Evolutionary conservation across 2,329 filamentous ascomycete species (phyloP), one percentile per base, ranked within the genome.

Genomic region (Colletotrichum scovillei): DNA sequence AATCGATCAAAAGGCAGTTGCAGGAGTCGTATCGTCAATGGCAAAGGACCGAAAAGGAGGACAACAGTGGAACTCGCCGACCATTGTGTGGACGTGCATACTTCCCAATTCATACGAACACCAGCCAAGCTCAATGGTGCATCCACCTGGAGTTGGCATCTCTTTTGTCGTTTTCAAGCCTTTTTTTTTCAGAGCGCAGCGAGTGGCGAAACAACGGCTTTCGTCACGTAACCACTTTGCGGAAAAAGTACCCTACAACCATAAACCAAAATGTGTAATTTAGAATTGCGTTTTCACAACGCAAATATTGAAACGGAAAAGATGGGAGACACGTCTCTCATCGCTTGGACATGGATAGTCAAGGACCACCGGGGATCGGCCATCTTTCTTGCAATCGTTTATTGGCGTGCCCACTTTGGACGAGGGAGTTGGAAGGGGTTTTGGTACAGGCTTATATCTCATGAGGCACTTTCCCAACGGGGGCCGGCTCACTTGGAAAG

Each of bases 231-330:
- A 49, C 32, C 70, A 59, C 64, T 57, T 56, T 35, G 59, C 60
- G 53, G 53, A 67, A 55, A 74, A 70, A 67, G 74, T 67, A 73
- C 68, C 69, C 68, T 76, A 75, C 76, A 74, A 64, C 77, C 67
- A 67, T 78, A 79, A 80, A 80, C 75, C 74, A 76, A 81, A 81
- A 81, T 81, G 80, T 82, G 77, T 81, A 81, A 81, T 81, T 72
- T 79, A 78, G 75, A 69, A 68, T 57, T 49, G 71, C 62, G 63
- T 57, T 22, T 56, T 52, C 30, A 24, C 63, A 63, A 60, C 55
- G 60, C 69, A 60, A 35, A 59, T 63, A 63, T 72, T 58, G 71
- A 62, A 71, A 71, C 71, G 62, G 65, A 60, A 68, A 62, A 58
- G 55, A 65, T 57, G 63, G 57, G 63, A 46, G 32, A 24, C 32